Base-by-base conservation (phyloP, 768 basidiomycete genomes). In the Kwoniella newhampshirensis region DNA sequence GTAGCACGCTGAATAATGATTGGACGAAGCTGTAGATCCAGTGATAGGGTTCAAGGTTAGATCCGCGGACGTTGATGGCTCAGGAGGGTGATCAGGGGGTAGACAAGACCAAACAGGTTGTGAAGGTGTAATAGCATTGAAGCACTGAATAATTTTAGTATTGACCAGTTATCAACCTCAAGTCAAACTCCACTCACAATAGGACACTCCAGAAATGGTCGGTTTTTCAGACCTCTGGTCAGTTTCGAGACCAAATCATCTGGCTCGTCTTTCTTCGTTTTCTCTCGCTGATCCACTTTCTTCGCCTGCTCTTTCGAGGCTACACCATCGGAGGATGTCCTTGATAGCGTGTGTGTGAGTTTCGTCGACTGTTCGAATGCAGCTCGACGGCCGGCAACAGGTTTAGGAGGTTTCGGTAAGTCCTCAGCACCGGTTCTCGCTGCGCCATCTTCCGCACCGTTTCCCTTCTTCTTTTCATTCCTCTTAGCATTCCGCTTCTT, bases 71-170 rank as follows among this genome's bases (percentile, higher is more conserved):
- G 46, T 51, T 26, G 57, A 54, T 5, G 54, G 51, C 23, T 46
- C 46, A 13, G 45, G 82, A 80, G 2, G 87, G 85, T 8, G 86
- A 48, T 60, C 52, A 27, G 71, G 68, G 2, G 74, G 74, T 3
- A 67, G 85, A 74, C 94, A 97, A 0, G 89, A 91, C 89, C 91
- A 93, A 0, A 86, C 89, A 3, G 84, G 81, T 53, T 94, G 86
- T 2, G 83, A 82, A 1, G 91, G 91, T 30, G 84, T 82, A 39
- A 97, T 85, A 0, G 85, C 61, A 30, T 82, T 83, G 75, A 92
- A 92, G 73, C 94, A 98, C 73, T 75, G 25, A 2, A 27, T 18
- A 37, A 26, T 20, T 21, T 1, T 27, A 30, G 27, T 9, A 32
- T 12, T 21, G 25, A 45, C 40, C 20, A 43, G 12, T 32, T 13